Evolutionary conservation across 148 eudicot genomes (phyloP), one percentile per base, ranked within the genome.

Genomic region (Amaranthus hypochondriacus): DNA sequence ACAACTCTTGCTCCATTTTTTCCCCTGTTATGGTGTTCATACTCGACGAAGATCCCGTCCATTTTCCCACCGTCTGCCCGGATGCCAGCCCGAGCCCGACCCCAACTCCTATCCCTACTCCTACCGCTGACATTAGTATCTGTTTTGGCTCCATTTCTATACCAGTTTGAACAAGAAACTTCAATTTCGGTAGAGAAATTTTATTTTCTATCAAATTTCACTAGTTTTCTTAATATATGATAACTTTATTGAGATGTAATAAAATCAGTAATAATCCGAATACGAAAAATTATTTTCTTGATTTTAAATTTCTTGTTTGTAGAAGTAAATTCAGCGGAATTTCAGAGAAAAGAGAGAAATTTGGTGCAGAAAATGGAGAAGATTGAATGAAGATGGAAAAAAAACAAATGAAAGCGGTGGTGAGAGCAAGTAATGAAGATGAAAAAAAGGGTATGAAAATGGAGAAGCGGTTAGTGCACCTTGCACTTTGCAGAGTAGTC

Each of bases 91-190:
- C 98, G 3, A 94, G 59, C 58, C 98, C 98, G 5, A 94, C 92
- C 47, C 98, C 98, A 0, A 93, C 90, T 7, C 98, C 98, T 43
- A 93, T 83, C 48, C 98, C 97, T 4, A 94, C 96, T 0, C 97
- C 86, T 76, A 92, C 86, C 48, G 98, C 96, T 2, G 93, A 87
- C 96, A 94, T 87, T 66, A 89, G 69, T 7, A 87, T 44, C 63
- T 86, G 86, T 21, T 92, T 90, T 76, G 87, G 87, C 55, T 94
- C 98, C 98, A 94, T 94, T 59, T 79, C 66, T 28, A 7, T 14
- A 15, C 15, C 12, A n/a, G 4, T 18, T 28, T 68, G 3, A 39
- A 13, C 3, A 68, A 52, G 13, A 51, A 39, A 15, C 3, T 14
- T 6, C 4, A 65, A 28, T n/a, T 48, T 2, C 6, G 11, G 10